These are phyloP conservation scores for Dysphania ambrosioides DNA, from an alignment of 148 eudicot species.

Conservation along the genomic window DNA sequence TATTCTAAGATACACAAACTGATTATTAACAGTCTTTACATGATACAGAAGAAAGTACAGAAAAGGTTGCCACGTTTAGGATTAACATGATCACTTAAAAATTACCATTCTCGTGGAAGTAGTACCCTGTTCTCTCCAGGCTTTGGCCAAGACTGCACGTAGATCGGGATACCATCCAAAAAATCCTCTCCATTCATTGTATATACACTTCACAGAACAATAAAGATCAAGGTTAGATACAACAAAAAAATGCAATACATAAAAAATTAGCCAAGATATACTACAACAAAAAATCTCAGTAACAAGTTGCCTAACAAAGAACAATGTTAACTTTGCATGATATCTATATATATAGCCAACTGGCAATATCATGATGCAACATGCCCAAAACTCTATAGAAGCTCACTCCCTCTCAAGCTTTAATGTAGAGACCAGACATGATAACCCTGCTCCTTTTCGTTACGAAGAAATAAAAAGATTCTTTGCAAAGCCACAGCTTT, in stretches of 20 bases:
- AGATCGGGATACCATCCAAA: constrained; percentile 71
- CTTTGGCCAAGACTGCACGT: constrained; percentile 52
- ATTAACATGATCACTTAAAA: not conserved
- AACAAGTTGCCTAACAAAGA: not conserved
- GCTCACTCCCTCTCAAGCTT: not conserved
- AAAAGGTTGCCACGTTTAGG: not conserved
- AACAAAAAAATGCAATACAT: not conserved
- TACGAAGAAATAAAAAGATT: not conserved
- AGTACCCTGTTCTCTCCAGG: constrained; percentile 54
- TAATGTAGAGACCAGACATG: not conserved
- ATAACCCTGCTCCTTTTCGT: not conserved
- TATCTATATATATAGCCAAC: too few species aligned
- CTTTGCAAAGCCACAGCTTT: not conserved
- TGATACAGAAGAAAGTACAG: not conserved
- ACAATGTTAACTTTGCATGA: not conserved
- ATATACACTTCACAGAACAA: constrained; percentile 58
- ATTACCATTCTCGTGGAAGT: constrained; percentile 65
- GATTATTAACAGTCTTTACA: not conserved
- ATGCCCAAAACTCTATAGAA: not conserved
- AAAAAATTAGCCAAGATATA: constrained; percentile 11
- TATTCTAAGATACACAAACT: not conserved
- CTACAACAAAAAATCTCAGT: not conserved
- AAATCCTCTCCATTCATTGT: constrained; percentile 67
- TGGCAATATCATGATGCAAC: not conserved
- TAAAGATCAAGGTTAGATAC: constrained; percentile 2